Base-by-base conservation (phyloP, 768 basidiomycete genomes). In the Mycena albidolilacea region DNA sequence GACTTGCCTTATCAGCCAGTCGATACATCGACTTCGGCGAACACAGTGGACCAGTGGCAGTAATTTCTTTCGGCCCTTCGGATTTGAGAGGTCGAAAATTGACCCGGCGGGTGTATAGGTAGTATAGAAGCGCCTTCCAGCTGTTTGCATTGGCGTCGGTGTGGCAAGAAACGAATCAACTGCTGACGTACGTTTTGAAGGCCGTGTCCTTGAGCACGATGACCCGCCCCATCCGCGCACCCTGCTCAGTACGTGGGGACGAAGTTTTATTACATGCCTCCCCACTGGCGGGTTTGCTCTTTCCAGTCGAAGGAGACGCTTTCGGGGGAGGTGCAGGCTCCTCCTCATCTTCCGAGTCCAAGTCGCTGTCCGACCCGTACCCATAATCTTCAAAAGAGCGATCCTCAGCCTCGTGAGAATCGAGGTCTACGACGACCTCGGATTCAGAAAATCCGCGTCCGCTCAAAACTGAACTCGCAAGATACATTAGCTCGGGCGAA, bases 21-120 rank as follows among this genome's bases (percentile, higher is more conserved):
- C 84, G 82, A 69, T 85, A 87, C 82, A 87, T 86, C 0, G 85
- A 86, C 64, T 87, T 87, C 0, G 85, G 83, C 5, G 85, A 87
- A 57, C 85, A 86, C 19, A 43, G 61, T 1, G 70, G 70, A 15
- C 64, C 70, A 7, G 1, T 35, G 19, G 19, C 55, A 7, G 73
- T 69, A 7, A 52, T 57, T 7, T 76, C 66, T 15, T 54, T 48
- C 2, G n/a, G 35, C 35, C 55, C 69, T 14, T 75, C 66, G 7
- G 79, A 81, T n/a, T 73, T 79, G 30, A 85, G 79, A 7, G 82
- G 80, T 15, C 74, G 64, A 69, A 85, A 87, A 37, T 67, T 72
- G 46, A 82, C 54, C 38, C 82, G 79, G 21, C 76, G 74, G 1
- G 84, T 85, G 67, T 85, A 85, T 3, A 87, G 78, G 68, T 84